phyloP scores from a whole-genome alignment of 495 filamentous ascomycete species.

The Penicillium canescens region DNA sequence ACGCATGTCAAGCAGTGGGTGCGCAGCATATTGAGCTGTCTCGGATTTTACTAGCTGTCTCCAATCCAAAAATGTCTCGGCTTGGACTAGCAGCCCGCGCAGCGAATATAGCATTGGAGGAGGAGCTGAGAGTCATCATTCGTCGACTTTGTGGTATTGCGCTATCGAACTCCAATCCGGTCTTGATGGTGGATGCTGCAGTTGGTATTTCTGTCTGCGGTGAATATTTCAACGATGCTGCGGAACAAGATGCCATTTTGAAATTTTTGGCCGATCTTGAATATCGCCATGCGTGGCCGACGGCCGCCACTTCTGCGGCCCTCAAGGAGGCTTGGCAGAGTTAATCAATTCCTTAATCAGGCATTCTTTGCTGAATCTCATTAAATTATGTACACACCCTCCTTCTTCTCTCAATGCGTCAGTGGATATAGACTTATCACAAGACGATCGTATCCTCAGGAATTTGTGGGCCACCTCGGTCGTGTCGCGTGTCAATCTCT shows the following conservation, averaged over 20 bases:
- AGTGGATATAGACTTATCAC: too few relatives aligned
- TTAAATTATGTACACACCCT: neutral
- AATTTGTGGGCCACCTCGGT: too few relatives aligned
- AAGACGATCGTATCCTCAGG: too few relatives aligned
- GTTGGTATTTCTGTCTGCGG: conserved; percentile 27
- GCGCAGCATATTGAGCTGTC: conserved; percentile 38
- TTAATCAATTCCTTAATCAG: neutral
- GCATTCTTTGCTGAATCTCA: neutral
- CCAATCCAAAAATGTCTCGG: conserved; percentile 31
- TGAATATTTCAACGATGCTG: conserved; percentile 16
- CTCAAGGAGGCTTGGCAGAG: conserved; percentile 14
- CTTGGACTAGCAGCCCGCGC: conserved; percentile 25
- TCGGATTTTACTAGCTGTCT: conserved; percentile 33
- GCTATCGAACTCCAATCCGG: conserved; percentile 17
- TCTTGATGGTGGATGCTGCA: conserved; percentile 16
- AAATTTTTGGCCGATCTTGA: conserved; percentile 22
- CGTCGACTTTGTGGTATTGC: conserved; percentile 19
- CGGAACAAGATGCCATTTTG: conserved; percentile 19
- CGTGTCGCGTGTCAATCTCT: too few relatives aligned
- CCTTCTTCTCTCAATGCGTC: neutral
- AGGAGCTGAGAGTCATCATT: conserved; percentile 10
- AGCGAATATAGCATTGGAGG: conserved; percentile 10
- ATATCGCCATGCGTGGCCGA: conserved; percentile 26
- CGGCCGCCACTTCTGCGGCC: conserved; percentile 6
- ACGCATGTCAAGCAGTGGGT: conserved; percentile 28